A percentile compares a stretch with the other conserved stretches of the same genome.
Conservation (phyloP, 164 flowering plant genomes). For the Berberis thunbergii region DNA sequence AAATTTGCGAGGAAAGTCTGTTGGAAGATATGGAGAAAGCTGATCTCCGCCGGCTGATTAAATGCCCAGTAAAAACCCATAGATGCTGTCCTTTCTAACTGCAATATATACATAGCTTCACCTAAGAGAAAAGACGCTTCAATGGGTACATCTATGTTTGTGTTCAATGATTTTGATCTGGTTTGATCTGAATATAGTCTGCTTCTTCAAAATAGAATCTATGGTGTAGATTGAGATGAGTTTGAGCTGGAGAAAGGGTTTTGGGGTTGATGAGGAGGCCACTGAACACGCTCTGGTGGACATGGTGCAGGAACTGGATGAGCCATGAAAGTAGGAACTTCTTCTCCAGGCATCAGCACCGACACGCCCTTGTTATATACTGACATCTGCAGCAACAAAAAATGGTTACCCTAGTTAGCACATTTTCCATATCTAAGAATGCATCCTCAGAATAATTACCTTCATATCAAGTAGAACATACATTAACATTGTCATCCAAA, state of each 20-base stretch:
- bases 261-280: constrained; percentile 43
- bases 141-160: neutral
- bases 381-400: constrained; percentile 47
- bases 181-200: neutral
- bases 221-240: neutral
- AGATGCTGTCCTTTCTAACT: neutral
- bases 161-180: neutral
- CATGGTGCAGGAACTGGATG: constrained; percentile 77
- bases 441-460: no score
- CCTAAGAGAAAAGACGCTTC: neutral
- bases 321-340: constrained; percentile 75
- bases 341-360: constrained; percentile 92
- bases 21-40: neutral
- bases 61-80: neutral
- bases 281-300: constrained; percentile 36
- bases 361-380: constrained; percentile 68
- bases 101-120: neutral
- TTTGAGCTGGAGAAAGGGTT: neutral
- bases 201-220: neutral
- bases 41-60: neutral
- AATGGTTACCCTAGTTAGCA: neutral
- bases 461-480: neutral
- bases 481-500: no score
- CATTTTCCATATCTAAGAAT: neutral
- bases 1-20: neutral